Conservation (phyloP, 2,329 filamentous ascomycete genomes). For the Verticillium isaacii region DNA sequence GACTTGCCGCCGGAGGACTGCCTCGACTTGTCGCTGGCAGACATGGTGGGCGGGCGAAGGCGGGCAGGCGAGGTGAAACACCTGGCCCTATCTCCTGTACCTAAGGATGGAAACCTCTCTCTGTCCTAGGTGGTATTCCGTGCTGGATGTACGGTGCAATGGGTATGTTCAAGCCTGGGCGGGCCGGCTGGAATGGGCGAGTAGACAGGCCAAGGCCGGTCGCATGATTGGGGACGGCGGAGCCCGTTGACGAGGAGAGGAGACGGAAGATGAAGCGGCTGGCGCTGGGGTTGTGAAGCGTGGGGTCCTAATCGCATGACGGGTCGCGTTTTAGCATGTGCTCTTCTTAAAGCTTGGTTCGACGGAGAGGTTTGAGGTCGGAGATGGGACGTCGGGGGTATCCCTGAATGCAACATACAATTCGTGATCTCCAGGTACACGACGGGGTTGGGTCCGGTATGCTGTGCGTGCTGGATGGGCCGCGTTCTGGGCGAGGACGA, state of each 20-base stretch:
- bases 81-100: slow-evolving; percentile 8
- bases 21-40: slow-evolving; percentile 71
- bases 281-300: background rate
- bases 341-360: background rate
- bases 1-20: slow-evolving; percentile 72
- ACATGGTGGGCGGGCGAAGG: slow-evolving; percentile 34
- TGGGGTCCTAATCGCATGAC: background rate
- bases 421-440: background rate
- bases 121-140: background rate
- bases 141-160: background rate
- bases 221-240: slow-evolving; percentile 28
- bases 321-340: slow-evolving; percentile 13
- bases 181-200: slow-evolving; percentile 10
- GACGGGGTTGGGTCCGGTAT: background rate
- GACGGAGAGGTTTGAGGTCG: background rate
- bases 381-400: background rate
- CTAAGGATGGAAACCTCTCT: background rate
- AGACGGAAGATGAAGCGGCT: background rate
- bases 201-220: slow-evolving; percentile 26
- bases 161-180: slow-evolving; percentile 7
- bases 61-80: slow-evolving; percentile 9
- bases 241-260: background rate
- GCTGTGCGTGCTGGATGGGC: background rate
- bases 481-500: background rate
- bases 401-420: background rate